Percentiles rank a stretch among this genome's conserved stretches.
Evolutionary conservation across 2,329 filamentous ascomycete species (phyloP).

Genomic region (Ilyonectria mors-panacis): DNA sequence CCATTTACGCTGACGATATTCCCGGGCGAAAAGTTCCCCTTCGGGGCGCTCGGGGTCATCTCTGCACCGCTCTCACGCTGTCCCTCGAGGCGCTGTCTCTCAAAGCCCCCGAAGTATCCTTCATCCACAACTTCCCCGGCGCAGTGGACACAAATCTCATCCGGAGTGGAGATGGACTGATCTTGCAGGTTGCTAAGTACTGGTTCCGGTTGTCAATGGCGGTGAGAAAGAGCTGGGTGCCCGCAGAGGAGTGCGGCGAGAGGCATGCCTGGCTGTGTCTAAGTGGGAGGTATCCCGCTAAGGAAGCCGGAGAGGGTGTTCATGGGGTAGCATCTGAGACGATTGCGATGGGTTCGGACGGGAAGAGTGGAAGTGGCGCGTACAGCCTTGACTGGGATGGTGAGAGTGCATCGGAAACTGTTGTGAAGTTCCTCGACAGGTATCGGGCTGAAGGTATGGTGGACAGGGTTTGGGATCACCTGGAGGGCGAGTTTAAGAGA

Average conservation of each 20-base stretch:
- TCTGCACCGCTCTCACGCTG: slow-evolving; percentile 44
- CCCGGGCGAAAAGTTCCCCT: slow-evolving; percentile 41
- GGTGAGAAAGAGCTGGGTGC: slow-evolving; percentile 31
- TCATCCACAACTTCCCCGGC: slow-evolving; percentile 51
- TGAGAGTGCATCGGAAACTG: slow-evolving; percentile 34
- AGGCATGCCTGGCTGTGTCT: slow-evolving; percentile 45
- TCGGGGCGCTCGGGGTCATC: slow-evolving; percentile 39
- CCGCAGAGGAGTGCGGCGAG: slow-evolving; percentile 43
- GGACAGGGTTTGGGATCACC: slow-evolving; percentile 43
- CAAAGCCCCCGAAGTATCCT: slow-evolving; percentile 43
- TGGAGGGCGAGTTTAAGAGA: slow-evolving; percentile 44
- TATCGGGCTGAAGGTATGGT: slow-evolving; percentile 38
- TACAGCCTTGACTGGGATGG: slow-evolving; percentile 46
- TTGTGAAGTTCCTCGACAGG: slow-evolving; percentile 33
- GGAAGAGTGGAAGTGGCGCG: slow-evolving; percentile 40
- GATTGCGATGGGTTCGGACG: slow-evolving; percentile 38
- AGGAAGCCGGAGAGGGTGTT: background rate
- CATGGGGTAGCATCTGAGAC: slow-evolving; percentile 12
- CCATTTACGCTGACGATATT: slow-evolving; percentile 44
- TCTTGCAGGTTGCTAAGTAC: slow-evolving; percentile 38
- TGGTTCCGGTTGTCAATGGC: slow-evolving; percentile 26
- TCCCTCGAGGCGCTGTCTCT: slow-evolving; percentile 43
- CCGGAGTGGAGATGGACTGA: slow-evolving; percentile 35
- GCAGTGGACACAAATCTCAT: slow-evolving; percentile 48
- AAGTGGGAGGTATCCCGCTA: slow-evolving; percentile 38